Conservation (phyloP, 75 land plant species). For the Adiantum capillusveneris region DNA sequence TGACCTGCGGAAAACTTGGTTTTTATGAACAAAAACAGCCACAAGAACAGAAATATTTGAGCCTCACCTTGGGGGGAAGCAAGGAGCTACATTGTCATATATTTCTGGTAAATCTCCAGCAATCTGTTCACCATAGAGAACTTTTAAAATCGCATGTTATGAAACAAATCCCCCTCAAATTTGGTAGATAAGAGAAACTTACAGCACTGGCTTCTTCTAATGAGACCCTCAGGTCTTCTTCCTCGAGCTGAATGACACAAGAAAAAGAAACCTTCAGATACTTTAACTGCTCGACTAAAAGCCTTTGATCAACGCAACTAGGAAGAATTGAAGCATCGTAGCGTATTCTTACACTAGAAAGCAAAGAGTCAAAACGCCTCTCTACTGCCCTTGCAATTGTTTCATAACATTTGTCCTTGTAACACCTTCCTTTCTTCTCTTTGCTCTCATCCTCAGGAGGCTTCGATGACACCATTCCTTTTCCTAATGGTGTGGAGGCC, state of each 20-base stretch:
- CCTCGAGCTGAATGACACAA: slow-evolving; percentile 44
- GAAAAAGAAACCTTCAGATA: no score
- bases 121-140: slow-evolving; percentile 41
- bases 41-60: no score
- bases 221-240: slow-evolving; percentile 77
- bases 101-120: slow-evolving; percentile 89
- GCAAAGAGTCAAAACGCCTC: slow-evolving; percentile 54
- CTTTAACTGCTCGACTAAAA: no score
- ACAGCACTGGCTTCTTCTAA: slow-evolving; percentile 87
- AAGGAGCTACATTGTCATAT: slow-evolving; percentile 96
- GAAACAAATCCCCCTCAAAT: background rate
- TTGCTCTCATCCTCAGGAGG: slow-evolving; percentile 48
- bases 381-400: slow-evolving; percentile 84
- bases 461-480: slow-evolving; percentile 20
- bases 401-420: slow-evolving; percentile 95
- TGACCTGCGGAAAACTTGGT: no score
- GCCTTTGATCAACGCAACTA: background rate
- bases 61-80: slow-evolving; percentile 99
- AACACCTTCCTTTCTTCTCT: slow-evolving; percentile 77
- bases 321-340: background rate
- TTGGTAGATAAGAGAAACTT: slow-evolving; percentile 9
- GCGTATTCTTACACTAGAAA: slow-evolving; percentile 52
- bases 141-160: no score
- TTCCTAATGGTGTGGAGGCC: background rate
- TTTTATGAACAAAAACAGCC: no score